Percentiles rank a stretch among this genome's conserved stretches.
Conservation (phyloP, 2,329 filamentous ascomycete genomes). For the Sporothrix curviconia region DNA sequence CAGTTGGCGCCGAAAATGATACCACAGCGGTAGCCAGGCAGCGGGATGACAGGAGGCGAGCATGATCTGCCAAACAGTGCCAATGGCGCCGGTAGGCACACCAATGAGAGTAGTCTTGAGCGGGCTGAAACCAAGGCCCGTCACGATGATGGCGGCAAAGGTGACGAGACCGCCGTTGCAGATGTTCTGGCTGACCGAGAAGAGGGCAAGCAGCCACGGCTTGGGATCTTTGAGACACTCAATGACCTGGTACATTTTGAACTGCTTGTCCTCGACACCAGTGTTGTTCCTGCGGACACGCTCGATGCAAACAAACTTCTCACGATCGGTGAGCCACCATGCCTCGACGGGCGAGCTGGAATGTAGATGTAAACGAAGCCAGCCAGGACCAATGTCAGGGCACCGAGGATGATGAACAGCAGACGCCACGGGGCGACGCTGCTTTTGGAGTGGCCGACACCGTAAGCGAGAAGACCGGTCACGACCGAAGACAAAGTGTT, state of each 20-base stretch:
- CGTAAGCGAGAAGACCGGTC: constrained; percentile 32
- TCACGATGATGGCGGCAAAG: constrained; percentile 20
- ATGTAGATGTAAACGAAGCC: constrained; percentile 19
- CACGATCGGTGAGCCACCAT: constrained; percentile 29
- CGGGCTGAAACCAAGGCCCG: constrained; percentile 19
- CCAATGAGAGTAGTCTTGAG: constrained; percentile 27
- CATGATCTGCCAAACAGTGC: constrained; percentile 17
- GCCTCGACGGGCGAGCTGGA: constrained; percentile 42
- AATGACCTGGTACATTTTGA: constrained; percentile 39
- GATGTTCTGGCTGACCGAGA: constrained; percentile 18
- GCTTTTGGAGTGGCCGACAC: constrained; percentile 24
- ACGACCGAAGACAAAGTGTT: constrained; percentile 19
- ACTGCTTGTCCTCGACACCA: constrained; percentile 34
- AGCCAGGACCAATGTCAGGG: constrained; percentile 25
- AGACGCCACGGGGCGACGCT: constrained; percentile 33
- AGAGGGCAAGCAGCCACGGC: constrained; percentile 20
- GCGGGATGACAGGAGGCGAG: neutral
- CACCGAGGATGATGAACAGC: constrained; percentile 27
- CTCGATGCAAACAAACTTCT: constrained; percentile 30
- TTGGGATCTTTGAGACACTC: constrained; percentile 43
- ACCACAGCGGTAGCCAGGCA: constrained; percentile 1
- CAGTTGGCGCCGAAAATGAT: neutral
- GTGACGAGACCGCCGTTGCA: constrained; percentile 20
- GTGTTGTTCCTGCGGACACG: constrained; percentile 12
- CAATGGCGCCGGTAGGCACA: constrained; percentile 31